phyloP scores from a whole-genome alignment of 768 basidiomycete species.

The Lactarius psammicola region DNA sequence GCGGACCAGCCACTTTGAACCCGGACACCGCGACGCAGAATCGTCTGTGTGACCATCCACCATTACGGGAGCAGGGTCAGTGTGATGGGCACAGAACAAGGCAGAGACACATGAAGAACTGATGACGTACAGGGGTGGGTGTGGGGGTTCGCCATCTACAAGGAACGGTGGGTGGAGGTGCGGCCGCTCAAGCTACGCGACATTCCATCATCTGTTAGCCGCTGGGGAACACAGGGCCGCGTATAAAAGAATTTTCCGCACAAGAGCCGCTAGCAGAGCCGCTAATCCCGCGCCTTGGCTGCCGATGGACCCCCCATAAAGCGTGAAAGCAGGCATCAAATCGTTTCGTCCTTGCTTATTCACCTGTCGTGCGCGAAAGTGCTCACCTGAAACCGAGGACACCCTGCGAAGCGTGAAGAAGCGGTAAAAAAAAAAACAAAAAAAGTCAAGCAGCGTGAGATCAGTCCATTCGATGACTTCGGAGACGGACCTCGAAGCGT shows the following conservation, averaged over 20 bases:
- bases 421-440: neutral
- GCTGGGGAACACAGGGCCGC: neutral
- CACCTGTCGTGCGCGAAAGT: neutral
- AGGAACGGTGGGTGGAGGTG: constrained; percentile 56
- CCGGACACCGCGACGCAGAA: constrained; percentile 79
- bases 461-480: constrained; percentile 2
- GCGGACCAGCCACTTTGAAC: constrained; percentile 51
- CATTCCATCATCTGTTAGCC: constrained; percentile 10
- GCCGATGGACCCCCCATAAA: constrained; percentile 1
- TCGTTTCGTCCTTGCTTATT: neutral
- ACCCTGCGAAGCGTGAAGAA: constrained; percentile 46
- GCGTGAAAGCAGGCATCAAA: constrained; percentile 15
- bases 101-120: constrained; percentile 9
- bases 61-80: constrained; percentile 10
- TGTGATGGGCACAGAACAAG: no score
- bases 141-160: constrained; percentile 59
- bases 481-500: constrained; percentile 60
- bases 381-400: constrained; percentile 75
- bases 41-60: constrained; percentile 41
- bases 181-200: constrained; percentile 52
- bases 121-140: constrained; percentile 66
- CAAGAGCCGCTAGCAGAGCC: constrained; percentile 65
- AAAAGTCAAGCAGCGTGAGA: constrained; percentile 13
- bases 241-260: constrained; percentile 37
- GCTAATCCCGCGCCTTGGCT: constrained; percentile 82